Base-by-base conservation (phyloP, 2,329 filamentous ascomycete genomes). In the Epichloe coenophiala region DNA sequence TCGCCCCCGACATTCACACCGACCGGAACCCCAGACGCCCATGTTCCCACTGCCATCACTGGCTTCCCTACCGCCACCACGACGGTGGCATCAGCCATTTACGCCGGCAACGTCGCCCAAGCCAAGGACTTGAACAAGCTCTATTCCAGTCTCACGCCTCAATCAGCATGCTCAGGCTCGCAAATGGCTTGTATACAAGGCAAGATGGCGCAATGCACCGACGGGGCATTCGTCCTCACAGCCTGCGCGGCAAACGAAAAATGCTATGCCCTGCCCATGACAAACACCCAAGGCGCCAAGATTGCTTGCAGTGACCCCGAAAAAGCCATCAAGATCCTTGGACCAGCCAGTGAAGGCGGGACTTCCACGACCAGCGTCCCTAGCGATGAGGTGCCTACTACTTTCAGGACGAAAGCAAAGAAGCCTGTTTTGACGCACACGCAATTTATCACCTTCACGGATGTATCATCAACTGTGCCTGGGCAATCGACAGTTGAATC, bases 241-340 rank as follows among this genome's bases (percentile, higher is more conserved):
- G 53, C 61, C 9, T 71, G 71, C 40, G 65, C 63, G 33, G 41
- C 55, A 1, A 64, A 62, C 9, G 60, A 62, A 44, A 61, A 65
- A 45, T 82, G 78, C 61, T 75, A 71, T 46, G 78, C 75, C 2
- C 60, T 81, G 54, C 79, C 79, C 0, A 72, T 79, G 68, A 71
- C 68, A 38, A 70, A 62, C 11, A 68, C 67, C 0, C 57, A 58
- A 0, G 77, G 76, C 3, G 73, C 77, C 9, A 60, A 66, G 49
- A 64, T 82, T 23, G 69, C 67, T 3, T 82, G 78, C 54, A 64
- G 66, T 31, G 63, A 72, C 46, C 57, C 62, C 9, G 58, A 59
- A 3, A 61, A 63, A 2, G 77, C 75, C 0, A 58, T 64, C 41
- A 60, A 57, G 4, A 63, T 77, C 7, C 62, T 81, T 3, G 73